These are phyloP conservation scores for Penicillium longicatenatum DNA, from an alignment of 495 filamentous ascomycete genomes.

Conservation along the genomic window DNA sequence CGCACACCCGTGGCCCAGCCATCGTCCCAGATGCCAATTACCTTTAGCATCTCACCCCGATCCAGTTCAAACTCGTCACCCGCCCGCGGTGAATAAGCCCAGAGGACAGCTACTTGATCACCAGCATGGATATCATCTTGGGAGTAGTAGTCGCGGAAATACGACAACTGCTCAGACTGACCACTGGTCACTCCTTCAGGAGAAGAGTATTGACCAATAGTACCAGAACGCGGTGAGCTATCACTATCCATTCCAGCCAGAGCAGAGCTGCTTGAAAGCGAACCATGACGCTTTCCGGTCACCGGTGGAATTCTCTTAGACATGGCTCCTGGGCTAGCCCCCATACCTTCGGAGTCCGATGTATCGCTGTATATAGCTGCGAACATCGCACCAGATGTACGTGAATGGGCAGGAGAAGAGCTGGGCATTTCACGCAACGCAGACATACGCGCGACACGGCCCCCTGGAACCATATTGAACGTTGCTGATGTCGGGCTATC, in stretches of 20 bases:
- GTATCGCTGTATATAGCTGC: conserved; percentile 60
- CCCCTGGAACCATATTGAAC: conserved; percentile 78
- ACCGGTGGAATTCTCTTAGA: conserved; percentile 58
- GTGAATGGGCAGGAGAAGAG: conserved; percentile 58
- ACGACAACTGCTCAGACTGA: conserved; percentile 90
- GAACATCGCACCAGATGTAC: conserved; percentile 41
- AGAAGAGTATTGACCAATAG: conserved; percentile 75
- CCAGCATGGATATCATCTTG: conserved; percentile 92
- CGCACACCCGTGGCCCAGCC: conserved; percentile 96
- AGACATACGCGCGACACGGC: conserved; percentile 93
- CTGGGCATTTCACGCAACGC: conserved; percentile 76
- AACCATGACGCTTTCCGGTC: conserved; percentile 79
- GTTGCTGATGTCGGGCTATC: conserved; percentile 50
- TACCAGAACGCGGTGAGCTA: conserved; percentile 72
- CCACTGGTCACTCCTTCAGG: conserved; percentile 81
- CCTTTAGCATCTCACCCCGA: conserved; percentile 96
- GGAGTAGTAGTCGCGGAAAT: conserved; percentile 99
- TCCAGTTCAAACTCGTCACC: conserved; percentile 93
- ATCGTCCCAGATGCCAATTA: conserved; percentile 99
- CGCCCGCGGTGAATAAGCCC: conserved; percentile 95
- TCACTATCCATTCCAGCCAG: conserved; percentile 68
- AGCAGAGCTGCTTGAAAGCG: conserved; percentile 83
- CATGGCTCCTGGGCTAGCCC: conserved; percentile 77
- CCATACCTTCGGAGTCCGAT: conserved; percentile 79
- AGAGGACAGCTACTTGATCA: conserved; percentile 87